Conservation (phyloP, 2,329 filamentous ascomycete genomes). For the Ophiostoma montium region DNA sequence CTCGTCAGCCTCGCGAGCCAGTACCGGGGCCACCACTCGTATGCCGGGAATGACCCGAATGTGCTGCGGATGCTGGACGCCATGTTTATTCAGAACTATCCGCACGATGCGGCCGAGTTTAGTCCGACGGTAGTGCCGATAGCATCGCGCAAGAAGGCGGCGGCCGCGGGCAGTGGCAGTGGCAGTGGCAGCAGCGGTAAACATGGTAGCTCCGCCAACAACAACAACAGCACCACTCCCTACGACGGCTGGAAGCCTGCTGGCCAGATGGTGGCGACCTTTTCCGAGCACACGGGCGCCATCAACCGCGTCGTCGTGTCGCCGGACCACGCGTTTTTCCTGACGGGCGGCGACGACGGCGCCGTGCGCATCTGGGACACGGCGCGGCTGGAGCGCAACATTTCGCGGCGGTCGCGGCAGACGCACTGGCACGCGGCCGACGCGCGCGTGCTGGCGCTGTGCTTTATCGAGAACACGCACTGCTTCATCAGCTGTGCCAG, state of each 20-base stretch:
- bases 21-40: constrained; percentile 60
- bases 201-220: not conserved
- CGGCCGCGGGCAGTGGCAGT: constrained; percentile 21
- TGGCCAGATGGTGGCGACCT: constrained; percentile 72
- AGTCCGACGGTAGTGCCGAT: constrained; percentile 67
- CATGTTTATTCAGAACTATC: constrained; percentile 64
- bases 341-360: constrained; percentile 86
- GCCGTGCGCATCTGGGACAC: constrained; percentile 90
- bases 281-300: constrained; percentile 72
- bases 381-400: constrained; percentile 75
- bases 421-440: constrained; percentile 64
- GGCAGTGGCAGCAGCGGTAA: not conserved
- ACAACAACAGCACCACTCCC: constrained; percentile 30
- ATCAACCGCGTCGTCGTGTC: constrained; percentile 72
- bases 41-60: constrained; percentile 62
- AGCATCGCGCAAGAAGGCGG: constrained; percentile 34
- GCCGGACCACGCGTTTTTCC: constrained; percentile 86
- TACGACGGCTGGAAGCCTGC: constrained; percentile 67
- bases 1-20: constrained; percentile 18
- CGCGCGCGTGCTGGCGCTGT: constrained; percentile 63
- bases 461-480: constrained; percentile 88
- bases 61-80: constrained; percentile 63
- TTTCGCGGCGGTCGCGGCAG: constrained; percentile 74
- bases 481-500: constrained; percentile 83
- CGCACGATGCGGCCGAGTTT: constrained; percentile 52